Evolutionary conservation across 768 basidiomycete genomes (phyloP).

Genomic region (Suillus subluteus): DNA sequence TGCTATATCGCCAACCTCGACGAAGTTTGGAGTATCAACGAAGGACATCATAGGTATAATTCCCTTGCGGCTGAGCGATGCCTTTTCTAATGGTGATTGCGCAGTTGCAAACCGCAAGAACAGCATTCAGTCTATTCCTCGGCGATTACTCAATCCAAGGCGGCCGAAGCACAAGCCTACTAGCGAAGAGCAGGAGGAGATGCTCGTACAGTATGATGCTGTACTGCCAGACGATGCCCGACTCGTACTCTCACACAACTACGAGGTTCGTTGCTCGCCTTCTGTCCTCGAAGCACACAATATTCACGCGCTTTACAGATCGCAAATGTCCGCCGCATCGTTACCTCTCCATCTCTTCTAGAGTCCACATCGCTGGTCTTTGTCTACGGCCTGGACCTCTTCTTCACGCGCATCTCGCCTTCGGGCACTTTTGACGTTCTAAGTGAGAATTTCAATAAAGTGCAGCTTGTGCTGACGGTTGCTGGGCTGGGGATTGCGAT

Average conservation of each 20-base stretch:
- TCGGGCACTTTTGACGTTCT: slow-evolving; percentile 93
- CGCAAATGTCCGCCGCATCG: slow-evolving; percentile 64
- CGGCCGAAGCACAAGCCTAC: slow-evolving; percentile 79
- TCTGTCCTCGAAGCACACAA: slow-evolving; percentile 23
- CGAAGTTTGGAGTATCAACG: slow-evolving; percentile 85
- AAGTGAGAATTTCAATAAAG: slow-evolving; percentile 91
- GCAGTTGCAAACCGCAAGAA: slow-evolving; percentile 77
- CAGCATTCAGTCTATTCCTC: slow-evolving; percentile 76
- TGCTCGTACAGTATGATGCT: slow-evolving; percentile 84
- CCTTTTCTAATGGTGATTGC: not conserved
- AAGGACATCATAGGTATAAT: slow-evolving; percentile 86
- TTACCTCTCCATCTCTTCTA: slow-evolving; percentile 81
- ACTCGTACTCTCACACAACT: slow-evolving; percentile 57
- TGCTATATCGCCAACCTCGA: slow-evolving; percentile 74
- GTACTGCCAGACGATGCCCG: slow-evolving; percentile 71
- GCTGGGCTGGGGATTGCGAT: slow-evolving; percentile 74
- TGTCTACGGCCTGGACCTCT: slow-evolving; percentile 87
- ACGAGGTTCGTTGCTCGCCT: slow-evolving; percentile 44
- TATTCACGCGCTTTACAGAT: slow-evolving; percentile 48
- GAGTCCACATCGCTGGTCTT: slow-evolving; percentile 93
- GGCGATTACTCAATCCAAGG: slow-evolving; percentile 79
- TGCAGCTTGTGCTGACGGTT: slow-evolving; percentile 85
- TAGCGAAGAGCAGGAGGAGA: slow-evolving; percentile 80
- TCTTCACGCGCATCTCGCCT: slow-evolving; percentile 82
- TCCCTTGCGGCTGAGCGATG: not conserved